phyloP scores from a whole-genome alignment of 2,329 filamentous ascomycete species.

The Lecanicillium sp. region DNA sequence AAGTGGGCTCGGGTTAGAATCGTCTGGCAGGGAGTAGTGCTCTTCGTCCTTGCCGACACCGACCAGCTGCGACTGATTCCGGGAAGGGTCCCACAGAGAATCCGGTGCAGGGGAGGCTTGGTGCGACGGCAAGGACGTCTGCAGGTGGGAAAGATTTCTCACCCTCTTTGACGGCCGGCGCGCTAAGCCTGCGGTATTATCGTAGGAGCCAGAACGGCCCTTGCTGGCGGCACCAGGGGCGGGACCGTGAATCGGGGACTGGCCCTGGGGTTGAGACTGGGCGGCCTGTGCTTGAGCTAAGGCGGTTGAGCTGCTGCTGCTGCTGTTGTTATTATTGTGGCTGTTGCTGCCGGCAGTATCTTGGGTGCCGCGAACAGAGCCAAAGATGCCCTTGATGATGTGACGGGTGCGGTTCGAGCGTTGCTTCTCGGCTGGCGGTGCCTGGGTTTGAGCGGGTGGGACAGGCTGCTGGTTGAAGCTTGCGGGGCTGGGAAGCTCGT shows the following conservation, averaged over 20 bases:
- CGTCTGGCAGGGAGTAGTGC: constrained; percentile 15
- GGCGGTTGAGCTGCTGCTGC: too few species aligned
- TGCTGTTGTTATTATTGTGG: constrained; percentile 17
- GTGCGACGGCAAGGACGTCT: constrained; percentile 25
- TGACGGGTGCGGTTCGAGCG: constrained; percentile 42
- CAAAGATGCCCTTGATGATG: constrained; percentile 44
- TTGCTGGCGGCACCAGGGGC: constrained; percentile 18
- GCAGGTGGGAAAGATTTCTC: constrained; percentile 38
- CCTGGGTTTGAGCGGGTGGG: constrained; percentile 3
- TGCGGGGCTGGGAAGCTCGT: constrained; percentile 14
- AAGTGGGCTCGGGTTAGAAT: not conserved
- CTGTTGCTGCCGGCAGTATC: constrained; percentile 17
- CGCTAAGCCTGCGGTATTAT: constrained; percentile 39
- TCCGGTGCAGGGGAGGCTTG: constrained; percentile 12
- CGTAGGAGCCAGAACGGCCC: constrained; percentile 31
- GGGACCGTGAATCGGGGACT: constrained; percentile 11
- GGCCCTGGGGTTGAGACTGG: too few species aligned
- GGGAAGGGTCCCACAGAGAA: constrained; percentile 13
- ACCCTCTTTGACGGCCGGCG: constrained; percentile 49
- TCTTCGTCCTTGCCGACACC: constrained; percentile 33
- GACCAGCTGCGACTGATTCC: constrained; percentile 19
- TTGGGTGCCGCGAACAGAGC: constrained; percentile 25
- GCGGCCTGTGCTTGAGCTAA: too few species aligned
- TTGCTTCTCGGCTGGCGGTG: constrained; percentile 29
- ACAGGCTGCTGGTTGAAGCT: constrained; percentile 14